Evolutionary conservation across 2,329 filamentous ascomycete species (phyloP).

Genomic region (Arachnomyces sp.): DNA sequence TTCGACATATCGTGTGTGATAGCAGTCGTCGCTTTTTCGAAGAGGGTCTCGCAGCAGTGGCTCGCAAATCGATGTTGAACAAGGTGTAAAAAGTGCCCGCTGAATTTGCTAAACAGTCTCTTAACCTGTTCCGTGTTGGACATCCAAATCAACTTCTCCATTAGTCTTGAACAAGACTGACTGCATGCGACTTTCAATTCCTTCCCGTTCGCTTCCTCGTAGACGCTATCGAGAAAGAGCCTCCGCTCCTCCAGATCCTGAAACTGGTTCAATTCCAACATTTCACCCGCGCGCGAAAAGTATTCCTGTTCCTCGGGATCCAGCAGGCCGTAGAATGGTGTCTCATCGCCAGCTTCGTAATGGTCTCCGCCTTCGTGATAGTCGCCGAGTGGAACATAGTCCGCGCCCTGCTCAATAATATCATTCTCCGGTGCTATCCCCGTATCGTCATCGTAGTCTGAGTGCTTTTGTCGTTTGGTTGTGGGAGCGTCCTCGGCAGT

Average conservation of each 20-base stretch:
- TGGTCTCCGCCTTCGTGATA: constrained; percentile 15
- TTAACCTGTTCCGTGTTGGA: constrained; percentile 76
- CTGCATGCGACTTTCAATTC: constrained; percentile 94
- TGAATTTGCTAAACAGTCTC: constrained; percentile 75
- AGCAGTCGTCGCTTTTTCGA: constrained; percentile 69
- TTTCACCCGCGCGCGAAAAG: constrained; percentile 79
- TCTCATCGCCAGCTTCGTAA: constrained; percentile 37
- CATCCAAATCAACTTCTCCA: constrained; percentile 82
- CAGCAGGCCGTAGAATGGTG: constrained; percentile 85
- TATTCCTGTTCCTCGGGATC: constrained; percentile 92
- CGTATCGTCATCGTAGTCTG: background rate
- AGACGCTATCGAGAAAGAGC: constrained; percentile 71
- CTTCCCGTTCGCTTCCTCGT: constrained; percentile 77
- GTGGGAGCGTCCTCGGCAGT: constrained; percentile 21
- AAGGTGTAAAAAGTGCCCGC: constrained; percentile 75
- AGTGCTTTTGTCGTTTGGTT: constrained; percentile 33
- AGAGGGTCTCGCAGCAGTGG: constrained; percentile 92
- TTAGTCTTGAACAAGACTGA: constrained; percentile 85
- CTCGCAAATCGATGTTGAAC: constrained; percentile 94
- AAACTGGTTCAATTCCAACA: constrained; percentile 86
- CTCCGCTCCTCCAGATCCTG: constrained; percentile 62
- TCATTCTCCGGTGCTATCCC: constrained; percentile 12
- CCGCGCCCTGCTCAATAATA: constrained; percentile 16
- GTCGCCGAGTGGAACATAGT: constrained; percentile 32
- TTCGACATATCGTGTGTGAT: constrained; percentile 63